Percentiles rank a stretch among this genome's conserved stretches.
Evolutionary conservation across 2,329 filamentous ascomycete genomes (phyloP).

Genomic region (Penicillium paneum): DNA sequence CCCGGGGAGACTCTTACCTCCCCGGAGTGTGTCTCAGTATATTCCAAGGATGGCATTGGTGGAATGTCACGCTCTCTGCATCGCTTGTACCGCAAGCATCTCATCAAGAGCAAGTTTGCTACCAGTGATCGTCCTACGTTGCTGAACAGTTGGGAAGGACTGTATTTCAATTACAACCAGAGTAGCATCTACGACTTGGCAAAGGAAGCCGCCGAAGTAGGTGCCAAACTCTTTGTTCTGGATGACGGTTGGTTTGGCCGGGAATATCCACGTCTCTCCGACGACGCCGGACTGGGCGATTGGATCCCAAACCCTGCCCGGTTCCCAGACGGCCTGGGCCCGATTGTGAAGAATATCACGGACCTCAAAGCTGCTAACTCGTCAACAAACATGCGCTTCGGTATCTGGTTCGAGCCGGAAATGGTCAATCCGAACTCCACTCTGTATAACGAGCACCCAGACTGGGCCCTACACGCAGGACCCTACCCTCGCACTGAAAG

Average conservation of each 20-base stretch:
- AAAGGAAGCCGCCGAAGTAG: slow-evolving; percentile 55
- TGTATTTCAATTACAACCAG: slow-evolving; percentile 58
- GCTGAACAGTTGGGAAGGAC: slow-evolving; percentile 65
- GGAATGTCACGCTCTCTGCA: slow-evolving; percentile 63
- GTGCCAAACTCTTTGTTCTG: slow-evolving; percentile 61
- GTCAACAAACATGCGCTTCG: slow-evolving; percentile 54
- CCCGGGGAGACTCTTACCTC: slow-evolving; percentile 58
- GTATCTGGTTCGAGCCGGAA: slow-evolving; percentile 66
- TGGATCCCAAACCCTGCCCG: slow-evolving; percentile 58
- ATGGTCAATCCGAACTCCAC: slow-evolving; percentile 64
- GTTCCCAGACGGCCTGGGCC: slow-evolving; percentile 57
- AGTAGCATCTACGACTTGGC: slow-evolving; percentile 56
- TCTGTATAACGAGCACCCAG: slow-evolving; percentile 60
- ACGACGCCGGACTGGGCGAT: slow-evolving; percentile 60
- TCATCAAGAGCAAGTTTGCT: slow-evolving; percentile 57
- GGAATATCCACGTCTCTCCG: slow-evolving; percentile 58
- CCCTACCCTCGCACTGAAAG: slow-evolving; percentile 55
- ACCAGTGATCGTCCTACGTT: slow-evolving; percentile 53
- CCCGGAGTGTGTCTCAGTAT: slow-evolving; percentile 62
- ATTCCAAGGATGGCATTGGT: slow-evolving; percentile 57
- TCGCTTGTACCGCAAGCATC: slow-evolving; percentile 59
- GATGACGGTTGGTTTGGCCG: slow-evolving; percentile 67
- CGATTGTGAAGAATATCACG: slow-evolving; percentile 53
- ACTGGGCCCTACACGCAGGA: slow-evolving; percentile 61
- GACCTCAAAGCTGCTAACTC: slow-evolving; percentile 49